phyloP scores from a whole-genome alignment of 2,329 filamentous ascomycete species.

The Dichotomopilus funicola region DNA sequence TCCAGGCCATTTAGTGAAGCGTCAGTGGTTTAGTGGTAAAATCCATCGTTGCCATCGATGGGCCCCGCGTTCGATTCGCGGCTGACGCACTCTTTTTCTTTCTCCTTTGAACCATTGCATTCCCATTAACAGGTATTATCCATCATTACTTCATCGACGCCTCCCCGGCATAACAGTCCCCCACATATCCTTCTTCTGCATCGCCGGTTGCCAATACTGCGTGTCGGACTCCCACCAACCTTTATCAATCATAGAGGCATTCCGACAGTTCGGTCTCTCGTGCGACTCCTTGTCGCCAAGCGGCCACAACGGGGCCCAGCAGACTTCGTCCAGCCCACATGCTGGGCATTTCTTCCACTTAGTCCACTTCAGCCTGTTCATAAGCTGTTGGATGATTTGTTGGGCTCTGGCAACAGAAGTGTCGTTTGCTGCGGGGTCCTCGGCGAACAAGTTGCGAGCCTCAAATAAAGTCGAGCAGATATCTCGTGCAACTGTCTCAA shows the following conservation, averaged over 20 bases:
- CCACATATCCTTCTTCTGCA: no score
- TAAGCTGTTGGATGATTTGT: conserved; percentile 21
- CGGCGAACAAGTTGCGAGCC: conserved; percentile 24
- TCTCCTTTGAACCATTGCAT: not conserved
- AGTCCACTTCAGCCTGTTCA: conserved; percentile 29
- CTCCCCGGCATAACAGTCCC: no score
- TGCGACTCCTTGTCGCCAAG: conserved; percentile 29
- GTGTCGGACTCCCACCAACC: conserved; percentile 9
- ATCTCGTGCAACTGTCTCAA: conserved; percentile 32
- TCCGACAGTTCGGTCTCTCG: conserved; percentile 27
- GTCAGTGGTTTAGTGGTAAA: conserved; percentile 47
- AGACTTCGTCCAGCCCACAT: conserved; percentile 30
- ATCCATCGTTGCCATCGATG: conserved; percentile 49
- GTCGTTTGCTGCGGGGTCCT: conserved; percentile 13
- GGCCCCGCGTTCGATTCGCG: conserved; percentile 30
- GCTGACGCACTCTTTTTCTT: conserved; percentile 18
- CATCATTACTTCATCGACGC: no score
- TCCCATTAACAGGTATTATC: no score
- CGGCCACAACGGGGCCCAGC: conserved; percentile 35
- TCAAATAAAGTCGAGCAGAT: conserved; percentile 35
- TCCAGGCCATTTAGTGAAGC: not conserved
- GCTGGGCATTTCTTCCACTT: conserved; percentile 31
- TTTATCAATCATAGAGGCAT: not conserved
- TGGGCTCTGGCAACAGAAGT: conserved; percentile 4
- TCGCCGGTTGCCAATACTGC: conserved; percentile 7